Base-by-base conservation (phyloP, 1,284 basidiomycete species). In the Ustilago cynodontis region DNA sequence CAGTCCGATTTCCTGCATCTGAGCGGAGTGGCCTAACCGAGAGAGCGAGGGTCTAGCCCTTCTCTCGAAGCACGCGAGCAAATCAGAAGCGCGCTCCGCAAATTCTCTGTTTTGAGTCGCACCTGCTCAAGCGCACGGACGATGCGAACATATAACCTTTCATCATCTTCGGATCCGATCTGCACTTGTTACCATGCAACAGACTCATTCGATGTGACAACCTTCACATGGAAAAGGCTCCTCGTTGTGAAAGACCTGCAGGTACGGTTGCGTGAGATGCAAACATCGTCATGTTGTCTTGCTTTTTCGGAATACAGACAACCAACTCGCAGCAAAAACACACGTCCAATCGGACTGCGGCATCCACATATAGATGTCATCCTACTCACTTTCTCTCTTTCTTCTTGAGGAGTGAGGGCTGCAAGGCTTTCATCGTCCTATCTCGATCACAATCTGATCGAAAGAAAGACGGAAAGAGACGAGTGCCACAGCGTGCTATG, bases 1-100 rank as follows among this genome's bases (percentile, higher is more conserved):
- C 35, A 37, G 35, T 37, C 31, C 33, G 51, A 54, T 35, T 54
- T 54, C 35, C 53, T 54, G 35, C 53, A 54, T 39, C 11, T 53
- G 22, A 14, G 3, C 14, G 20, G 9, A 26, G 22, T 18, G 13
- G 33, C 35, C 20, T 41, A 54, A 31, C 53, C 53, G 53, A 54
- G 53, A 16, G 33, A 20, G 33, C 28, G 22, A 54, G 53, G 53
- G 53, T 39, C 53, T 54, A 39, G 13, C 31, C 35, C 2, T 20
- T 53, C 33, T 14, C n/a, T 22, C 28, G 18, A 53, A 31, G 51
- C 51, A 53, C 51, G 51, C 51, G 51, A 53, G 51, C 51, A 31
- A 31, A 28, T 51, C 49, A 51, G 26, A 51, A 14, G 11, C 6
- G 6, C 5, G 31, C 31, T 6, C 5, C 31, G 11, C 31, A 33